Conservation (phyloP, 257 asterid genomes). For the Ajuga chamaepitys region DNA sequence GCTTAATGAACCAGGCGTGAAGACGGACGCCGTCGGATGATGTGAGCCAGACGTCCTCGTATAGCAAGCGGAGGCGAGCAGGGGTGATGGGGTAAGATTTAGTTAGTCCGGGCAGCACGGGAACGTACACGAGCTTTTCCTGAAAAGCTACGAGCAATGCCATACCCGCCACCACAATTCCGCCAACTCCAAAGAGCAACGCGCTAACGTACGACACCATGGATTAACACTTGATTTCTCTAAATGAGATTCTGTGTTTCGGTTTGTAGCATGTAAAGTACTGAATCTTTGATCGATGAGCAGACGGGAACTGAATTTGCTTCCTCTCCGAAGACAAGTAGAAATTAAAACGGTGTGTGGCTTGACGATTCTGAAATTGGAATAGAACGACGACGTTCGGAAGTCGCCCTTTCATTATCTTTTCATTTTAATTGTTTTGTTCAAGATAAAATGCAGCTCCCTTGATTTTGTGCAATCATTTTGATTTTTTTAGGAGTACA, state of each 20-base stretch:
- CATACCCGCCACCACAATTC: constrained; percentile 86
- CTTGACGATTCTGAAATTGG: not conserved
- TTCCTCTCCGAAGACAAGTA: not conserved
- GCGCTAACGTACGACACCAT: constrained; percentile 79
- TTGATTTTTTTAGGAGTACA: no score
- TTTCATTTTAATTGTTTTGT: not conserved
- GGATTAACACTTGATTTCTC: constrained; percentile 22
- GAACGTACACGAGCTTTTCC: constrained; percentile 93
- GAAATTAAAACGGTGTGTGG: not conserved
- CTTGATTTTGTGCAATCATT: no score
- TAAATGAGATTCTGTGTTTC: not conserved
- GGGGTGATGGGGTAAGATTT: constrained; percentile 92
- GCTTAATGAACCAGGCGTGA: constrained; percentile 93
- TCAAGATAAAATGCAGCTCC: no score
- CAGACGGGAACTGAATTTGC: constrained; percentile 13
- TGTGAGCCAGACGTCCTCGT: constrained; percentile 96
- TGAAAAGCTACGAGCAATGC: constrained; percentile 91
- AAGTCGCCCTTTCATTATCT: not conserved
- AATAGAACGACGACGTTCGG: constrained; percentile 7
- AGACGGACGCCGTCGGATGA: constrained; percentile 97
- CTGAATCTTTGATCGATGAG: constrained; percentile 1
- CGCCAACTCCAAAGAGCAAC: constrained; percentile 78
- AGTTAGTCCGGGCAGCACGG: constrained; percentile 88
- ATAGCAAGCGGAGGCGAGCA: constrained; percentile 67
- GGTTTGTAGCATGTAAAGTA: constrained; percentile 5